These are phyloP conservation scores for Phytophthora pisi DNA, from an alignment of 352 stramenopile genomes.

Conservation along the genomic window DNA sequence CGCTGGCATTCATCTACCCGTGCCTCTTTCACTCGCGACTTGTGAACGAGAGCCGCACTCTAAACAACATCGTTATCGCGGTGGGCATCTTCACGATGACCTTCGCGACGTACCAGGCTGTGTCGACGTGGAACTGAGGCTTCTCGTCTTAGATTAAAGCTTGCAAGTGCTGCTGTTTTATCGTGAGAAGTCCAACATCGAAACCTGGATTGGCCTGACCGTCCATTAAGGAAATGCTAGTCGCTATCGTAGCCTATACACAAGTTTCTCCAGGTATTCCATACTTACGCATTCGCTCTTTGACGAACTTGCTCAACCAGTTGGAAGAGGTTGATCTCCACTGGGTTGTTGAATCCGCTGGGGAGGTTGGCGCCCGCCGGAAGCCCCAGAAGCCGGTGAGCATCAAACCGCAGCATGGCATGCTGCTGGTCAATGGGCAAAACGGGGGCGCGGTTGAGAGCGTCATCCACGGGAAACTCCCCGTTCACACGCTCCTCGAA, in stretches of 20 bases:
- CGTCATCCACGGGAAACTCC: background rate
- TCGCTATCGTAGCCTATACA: too few species aligned
- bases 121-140: conserved; percentile 52
- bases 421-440: background rate
- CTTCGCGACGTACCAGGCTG: conserved; percentile 63
- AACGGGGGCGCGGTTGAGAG: background rate
- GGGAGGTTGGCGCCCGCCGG: background rate
- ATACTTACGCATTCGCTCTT: background rate
- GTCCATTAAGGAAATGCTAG: too few species aligned
- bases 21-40: conserved; percentile 69
- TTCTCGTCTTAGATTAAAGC: conserved; percentile 30
- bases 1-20: conserved; percentile 75
- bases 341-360: background rate
- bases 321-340: conserved; percentile 2
- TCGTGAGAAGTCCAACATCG: conserved; percentile 24
- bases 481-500: conserved; percentile 3
- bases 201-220: background rate
- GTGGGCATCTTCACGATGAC: conserved; percentile 65
- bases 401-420: conserved; percentile 3
- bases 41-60: conserved; percentile 45
- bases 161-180: conserved; percentile 30
- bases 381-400: conserved; percentile 5
- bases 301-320: background rate
- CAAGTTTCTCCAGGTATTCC: too few species aligned
- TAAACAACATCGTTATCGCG: conserved; percentile 54